Conservation (phyloP, 176 grass and related monocot genomes). For the Carex myosuroides region DNA sequence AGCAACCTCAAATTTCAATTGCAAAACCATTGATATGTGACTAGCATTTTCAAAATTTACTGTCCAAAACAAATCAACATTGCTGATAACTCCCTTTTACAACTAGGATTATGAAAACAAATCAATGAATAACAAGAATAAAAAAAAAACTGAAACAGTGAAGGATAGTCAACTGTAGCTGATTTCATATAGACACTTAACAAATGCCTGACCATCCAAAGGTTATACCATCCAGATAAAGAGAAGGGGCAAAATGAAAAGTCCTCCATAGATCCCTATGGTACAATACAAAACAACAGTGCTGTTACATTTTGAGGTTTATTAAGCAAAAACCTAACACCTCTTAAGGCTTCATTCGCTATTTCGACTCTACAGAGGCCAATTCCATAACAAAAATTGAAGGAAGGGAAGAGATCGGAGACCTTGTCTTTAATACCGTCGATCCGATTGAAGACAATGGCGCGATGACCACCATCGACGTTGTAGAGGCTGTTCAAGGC, state of each 20-base stretch:
- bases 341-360: not conserved
- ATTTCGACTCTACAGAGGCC: not conserved
- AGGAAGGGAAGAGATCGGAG: not conserved
- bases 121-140: too few species aligned
- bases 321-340: not conserved
- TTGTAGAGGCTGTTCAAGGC: constrained; percentile 61
- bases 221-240: not conserved
- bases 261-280: not conserved
- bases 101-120: not conserved
- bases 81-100: not conserved
- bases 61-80: too few species aligned
- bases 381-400: not conserved
- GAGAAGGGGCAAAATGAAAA: not conserved
- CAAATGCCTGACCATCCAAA: not conserved
- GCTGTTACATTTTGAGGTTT: not conserved
- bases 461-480: constrained; percentile 77
- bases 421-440: constrained; percentile 81
- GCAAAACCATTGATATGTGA: not conserved
- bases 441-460: constrained; percentile 85
- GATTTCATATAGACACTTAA: not conserved
- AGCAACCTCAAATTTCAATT: too few species aligned
- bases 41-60: too few species aligned
- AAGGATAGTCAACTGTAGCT: not conserved
- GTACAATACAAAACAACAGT: too few species aligned
- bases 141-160: not conserved